phyloP scores from a whole-genome alignment of 176 grass and related monocot species.

The Luzula sylvatica region DNA sequence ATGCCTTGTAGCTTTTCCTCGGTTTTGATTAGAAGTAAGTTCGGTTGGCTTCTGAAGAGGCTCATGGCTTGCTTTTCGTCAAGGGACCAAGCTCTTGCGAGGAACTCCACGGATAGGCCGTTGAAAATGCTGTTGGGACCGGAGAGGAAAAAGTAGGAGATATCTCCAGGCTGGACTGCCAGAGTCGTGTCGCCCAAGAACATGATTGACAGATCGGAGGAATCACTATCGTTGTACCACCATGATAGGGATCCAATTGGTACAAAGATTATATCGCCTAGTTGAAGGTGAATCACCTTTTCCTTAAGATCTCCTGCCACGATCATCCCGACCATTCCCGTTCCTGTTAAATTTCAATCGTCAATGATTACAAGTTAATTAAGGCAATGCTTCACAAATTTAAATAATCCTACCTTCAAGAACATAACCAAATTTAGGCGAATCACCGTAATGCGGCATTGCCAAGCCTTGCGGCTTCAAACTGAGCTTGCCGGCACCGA shows the following conservation, averaged over 20 bases:
- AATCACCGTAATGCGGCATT: constrained; percentile 22
- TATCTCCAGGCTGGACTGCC: constrained; percentile 8
- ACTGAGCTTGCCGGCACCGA: constrained; percentile 15
- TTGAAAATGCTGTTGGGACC: constrained; percentile 3
- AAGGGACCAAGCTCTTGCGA: constrained; percentile 13
- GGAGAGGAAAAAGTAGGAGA: constrained; percentile 26
- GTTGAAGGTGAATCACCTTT: constrained; percentile 11
- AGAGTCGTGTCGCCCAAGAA: constrained; percentile 18
- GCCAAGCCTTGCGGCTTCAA: constrained; percentile 19
- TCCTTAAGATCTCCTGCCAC: neutral
- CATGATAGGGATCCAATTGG: constrained; percentile 20
- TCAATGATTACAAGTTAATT: no score
- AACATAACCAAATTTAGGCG: constrained; percentile 14
- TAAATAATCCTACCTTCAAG: constrained; percentile 15
- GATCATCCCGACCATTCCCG: neutral
- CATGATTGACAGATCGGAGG: neutral
- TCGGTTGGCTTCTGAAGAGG: constrained; percentile 16
- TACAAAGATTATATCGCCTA: constrained; percentile 16
- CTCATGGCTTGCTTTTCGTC: neutral
- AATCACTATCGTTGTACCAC: constrained; percentile 26
- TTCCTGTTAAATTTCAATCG: neutral
- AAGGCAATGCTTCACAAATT: no score
- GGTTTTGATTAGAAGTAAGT: neutral
- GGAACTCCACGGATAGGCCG: neutral
- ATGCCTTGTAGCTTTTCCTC: neutral